Base-by-base conservation (phyloP, 1,284 basidiomycete species). In the Waitea zeae region DNA sequence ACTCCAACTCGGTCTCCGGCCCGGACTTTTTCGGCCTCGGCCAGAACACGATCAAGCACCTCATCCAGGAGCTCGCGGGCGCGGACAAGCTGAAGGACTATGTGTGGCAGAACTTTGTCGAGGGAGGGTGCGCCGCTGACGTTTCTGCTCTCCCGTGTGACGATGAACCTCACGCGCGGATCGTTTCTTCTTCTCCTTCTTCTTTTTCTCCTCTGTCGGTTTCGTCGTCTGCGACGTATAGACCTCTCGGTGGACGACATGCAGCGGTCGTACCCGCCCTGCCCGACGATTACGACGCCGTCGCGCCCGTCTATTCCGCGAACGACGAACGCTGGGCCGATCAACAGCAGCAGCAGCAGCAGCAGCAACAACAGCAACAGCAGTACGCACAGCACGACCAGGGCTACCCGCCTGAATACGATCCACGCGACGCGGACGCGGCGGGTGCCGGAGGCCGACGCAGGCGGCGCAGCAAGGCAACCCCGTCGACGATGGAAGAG, bases 1-100 rank as follows among this genome's bases (percentile, higher is more conserved):
- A 83, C 46, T 78, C 73, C 29, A 84, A 84, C 49, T 80, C 76
- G 6, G 79, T 84, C 11, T 84, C 81, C 3, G 81, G 80, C 0
- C 81, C 80, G 7, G 81, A 84, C 53, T 83, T 84, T 51, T 84
- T 81, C 47, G 82, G 82, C 5, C 58, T 86, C 7, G 76, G 77
- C 3, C 77, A 83, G 52, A 83, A 83, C 47, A 77, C 77, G 6
- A 82, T 86, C 58, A 84, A 84, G 53, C 77, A 81, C 46, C 63
- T 86, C 33, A 80, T 86, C 17, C 81, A 86, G 51, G 73, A 82
- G 50, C 58, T 86, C 18, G 70, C 72, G 3, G 67, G 68, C 37
- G 73, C 82, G 11, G 65, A 75, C 49, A 58, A 66, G 35, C 50
- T 83, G 38, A 62, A 67, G 44, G 73, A 80, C 53, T 86, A 86